A percentile compares a stretch with the other conserved stretches of the same genome.
These are phyloP conservation scores for Fusarium keratoplasticum DNA, from an alignment of 2,329 filamentous ascomycete species.

Conservation along the genomic window DNA sequence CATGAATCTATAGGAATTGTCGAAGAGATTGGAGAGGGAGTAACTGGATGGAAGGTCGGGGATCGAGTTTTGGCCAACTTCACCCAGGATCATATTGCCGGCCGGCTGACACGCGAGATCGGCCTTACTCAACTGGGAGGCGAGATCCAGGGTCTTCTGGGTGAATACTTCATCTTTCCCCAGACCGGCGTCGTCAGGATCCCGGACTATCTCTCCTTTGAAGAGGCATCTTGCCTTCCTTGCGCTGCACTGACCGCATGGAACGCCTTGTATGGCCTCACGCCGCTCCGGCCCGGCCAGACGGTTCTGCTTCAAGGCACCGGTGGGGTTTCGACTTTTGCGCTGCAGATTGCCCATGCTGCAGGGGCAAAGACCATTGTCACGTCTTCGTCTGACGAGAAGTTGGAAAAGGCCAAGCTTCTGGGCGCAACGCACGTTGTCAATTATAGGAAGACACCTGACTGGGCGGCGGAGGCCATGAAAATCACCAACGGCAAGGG, in stretches of 20 bases:
- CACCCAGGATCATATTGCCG: constrained; percentile 19
- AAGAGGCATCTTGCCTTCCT: constrained; percentile 29
- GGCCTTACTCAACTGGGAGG: constrained; percentile 17
- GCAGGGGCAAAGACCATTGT: constrained; percentile 40
- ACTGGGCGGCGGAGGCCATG: constrained; percentile 26
- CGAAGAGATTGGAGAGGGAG: constrained; percentile 16
- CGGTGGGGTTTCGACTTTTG: constrained; percentile 22
- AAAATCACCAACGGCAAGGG: constrained; percentile 19
- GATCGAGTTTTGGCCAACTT: constrained; percentile 26
- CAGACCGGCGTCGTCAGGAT: constrained; percentile 25
- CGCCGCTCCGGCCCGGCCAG: constrained; percentile 46
- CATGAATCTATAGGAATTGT: not conserved
- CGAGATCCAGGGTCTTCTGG: constrained; percentile 19
- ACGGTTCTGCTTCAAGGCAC: constrained; percentile 56
- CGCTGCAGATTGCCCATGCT: constrained; percentile 20
- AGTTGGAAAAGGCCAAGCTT: constrained; percentile 16
- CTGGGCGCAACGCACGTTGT: constrained; percentile 24
- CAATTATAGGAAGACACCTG: constrained; percentile 21
- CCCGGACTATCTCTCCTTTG: constrained; percentile 29
- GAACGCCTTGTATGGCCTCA: constrained; percentile 23
- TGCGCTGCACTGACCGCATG: constrained; percentile 31
- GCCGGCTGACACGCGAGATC: constrained; percentile 21
- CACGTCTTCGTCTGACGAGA: constrained; percentile 33
- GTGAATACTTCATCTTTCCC: constrained; percentile 35
- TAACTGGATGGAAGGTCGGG: constrained; percentile 22